Evolutionary conservation across 805 yeast species (phyloP).

Genomic region (Yamadazyma philogaea): DNA sequence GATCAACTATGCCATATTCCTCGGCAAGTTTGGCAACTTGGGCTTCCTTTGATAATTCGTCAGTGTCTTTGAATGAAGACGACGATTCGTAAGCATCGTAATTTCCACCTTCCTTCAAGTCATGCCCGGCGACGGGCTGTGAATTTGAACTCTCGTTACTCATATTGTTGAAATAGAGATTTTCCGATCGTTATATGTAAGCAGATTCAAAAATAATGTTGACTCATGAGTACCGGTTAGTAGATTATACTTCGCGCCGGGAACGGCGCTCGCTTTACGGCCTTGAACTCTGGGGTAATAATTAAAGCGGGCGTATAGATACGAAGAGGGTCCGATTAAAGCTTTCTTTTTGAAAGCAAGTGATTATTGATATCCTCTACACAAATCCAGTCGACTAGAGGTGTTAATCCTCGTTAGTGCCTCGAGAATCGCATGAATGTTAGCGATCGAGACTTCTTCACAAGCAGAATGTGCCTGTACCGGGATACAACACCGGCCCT

Average conservation of each 20-base stretch:
- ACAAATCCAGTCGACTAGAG: too few relatives aligned
- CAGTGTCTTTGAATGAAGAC: background rate
- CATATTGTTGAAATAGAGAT: background rate
- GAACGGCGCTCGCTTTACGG: constrained; percentile 1
- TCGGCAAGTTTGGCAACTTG: constrained; percentile 11
- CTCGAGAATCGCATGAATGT: too few relatives aligned
- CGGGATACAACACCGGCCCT: too few relatives aligned
- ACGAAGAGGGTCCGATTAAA: too few relatives aligned
- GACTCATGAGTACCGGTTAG: constrained; percentile 1
- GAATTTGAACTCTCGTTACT: background rate
- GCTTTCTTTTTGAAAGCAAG: too few relatives aligned
- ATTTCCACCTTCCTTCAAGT: background rate
- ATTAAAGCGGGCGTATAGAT: too few relatives aligned
- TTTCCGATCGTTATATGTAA: background rate
- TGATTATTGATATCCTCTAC: too few relatives aligned
- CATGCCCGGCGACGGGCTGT: background rate
- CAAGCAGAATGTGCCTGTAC: too few relatives aligned
- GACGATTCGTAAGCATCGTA: constrained; percentile 2
- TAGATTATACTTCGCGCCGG: constrained; percentile 2
- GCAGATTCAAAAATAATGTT: background rate
- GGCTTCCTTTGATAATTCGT: constrained; percentile 3
- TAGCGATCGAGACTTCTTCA: too few relatives aligned
- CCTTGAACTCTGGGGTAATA: background rate
- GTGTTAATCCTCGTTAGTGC: too few relatives aligned
- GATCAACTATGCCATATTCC: constrained; percentile 47